Base-by-base conservation (phyloP, 257 asterid species). In the Fraxinus quadrangulata region DNA sequence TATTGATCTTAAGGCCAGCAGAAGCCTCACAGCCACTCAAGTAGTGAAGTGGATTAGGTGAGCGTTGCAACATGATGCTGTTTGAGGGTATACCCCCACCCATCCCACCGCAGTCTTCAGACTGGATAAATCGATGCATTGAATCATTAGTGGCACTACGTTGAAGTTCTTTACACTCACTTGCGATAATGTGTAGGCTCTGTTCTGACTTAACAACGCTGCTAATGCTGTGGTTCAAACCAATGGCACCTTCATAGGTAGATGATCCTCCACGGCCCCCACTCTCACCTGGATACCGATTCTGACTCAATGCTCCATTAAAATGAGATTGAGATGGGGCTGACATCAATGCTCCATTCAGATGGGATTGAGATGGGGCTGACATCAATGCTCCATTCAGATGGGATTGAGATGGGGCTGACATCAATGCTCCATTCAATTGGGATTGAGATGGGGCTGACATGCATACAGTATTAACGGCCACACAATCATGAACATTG, bases 101-200 rank as follows among this genome's bases (percentile, higher is more conserved):
- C 47, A 83, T 71, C 73, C 83, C 88, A 42, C 67, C 70, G 83
- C 80, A 89, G 63, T 65, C 83, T 81, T 91, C 92, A 6, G 90
- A 73, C 77, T 86, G 90, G 77, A 85, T 76, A 59, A 83, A 85
- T 69, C 86, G 83, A 40, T 80, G 90, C 9, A 85, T 36, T 36
- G 89, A 72, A 79, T 82, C 88, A 78, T 83, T 83, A 56, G 87
- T 71, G 45, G 75, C 84, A 76, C 85, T 85, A 16, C 89, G 85
- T 17, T 84, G 82, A 54, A 90, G 79, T 73, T 85, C 90, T 39
- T 80, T 83, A 72, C 97, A 94, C 81, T 90, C 99, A 3, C 96
- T 85, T 56, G 92, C 78, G 78, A 94, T 95, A 78, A 95, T 91
- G 79, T 81, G 92, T 77, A 94, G 79, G 70, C 90, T 89, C 79